Evolutionary conservation across 2,329 filamentous ascomycete species (phyloP).

Genomic region (Lasiodiplodia sp.): DNA sequence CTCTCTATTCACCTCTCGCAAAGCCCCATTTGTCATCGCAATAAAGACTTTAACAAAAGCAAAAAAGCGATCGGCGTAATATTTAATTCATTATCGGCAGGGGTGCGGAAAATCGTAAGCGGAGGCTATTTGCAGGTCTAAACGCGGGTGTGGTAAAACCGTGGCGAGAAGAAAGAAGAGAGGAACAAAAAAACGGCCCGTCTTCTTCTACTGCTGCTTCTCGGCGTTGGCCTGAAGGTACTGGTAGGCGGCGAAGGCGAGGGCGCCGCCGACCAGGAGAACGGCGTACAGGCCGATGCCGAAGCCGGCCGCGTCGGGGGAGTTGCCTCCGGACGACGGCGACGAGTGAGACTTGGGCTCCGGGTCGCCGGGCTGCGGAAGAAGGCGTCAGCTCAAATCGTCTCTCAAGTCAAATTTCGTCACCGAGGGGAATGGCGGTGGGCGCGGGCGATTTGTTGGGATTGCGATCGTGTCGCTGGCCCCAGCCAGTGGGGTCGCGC

Average conservation of each 20-base stretch:
- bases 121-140: neutral
- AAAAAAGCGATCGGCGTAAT: too few species aligned
- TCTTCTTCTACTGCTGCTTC: conserved; percentile 14
- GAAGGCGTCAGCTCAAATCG: conserved; percentile 30
- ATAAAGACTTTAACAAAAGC: neutral
- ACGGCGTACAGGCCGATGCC: conserved; percentile 84
- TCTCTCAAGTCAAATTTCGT: neutral
- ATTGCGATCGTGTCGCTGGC: neutral
- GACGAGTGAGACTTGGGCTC: conserved; percentile 67
- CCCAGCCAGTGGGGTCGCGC: neutral
- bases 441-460: neutral
- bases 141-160: neutral
- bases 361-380: conserved; percentile 76
- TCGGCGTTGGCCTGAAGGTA: conserved; percentile 69
- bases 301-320: conserved; percentile 61
- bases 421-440: neutral
- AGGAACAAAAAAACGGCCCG: neutral
- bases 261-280: conserved; percentile 76
- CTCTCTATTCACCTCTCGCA: neutral
- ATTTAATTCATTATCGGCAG: neutral
- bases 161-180: neutral
- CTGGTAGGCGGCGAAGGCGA: conserved; percentile 84
- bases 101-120: neutral
- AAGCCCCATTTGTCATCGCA: neutral
- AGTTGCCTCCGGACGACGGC: conserved; percentile 59